These are phyloP conservation scores for Pythium brachiatum DNA, from an alignment of 352 stramenopile species.

Conservation along the genomic window DNA sequence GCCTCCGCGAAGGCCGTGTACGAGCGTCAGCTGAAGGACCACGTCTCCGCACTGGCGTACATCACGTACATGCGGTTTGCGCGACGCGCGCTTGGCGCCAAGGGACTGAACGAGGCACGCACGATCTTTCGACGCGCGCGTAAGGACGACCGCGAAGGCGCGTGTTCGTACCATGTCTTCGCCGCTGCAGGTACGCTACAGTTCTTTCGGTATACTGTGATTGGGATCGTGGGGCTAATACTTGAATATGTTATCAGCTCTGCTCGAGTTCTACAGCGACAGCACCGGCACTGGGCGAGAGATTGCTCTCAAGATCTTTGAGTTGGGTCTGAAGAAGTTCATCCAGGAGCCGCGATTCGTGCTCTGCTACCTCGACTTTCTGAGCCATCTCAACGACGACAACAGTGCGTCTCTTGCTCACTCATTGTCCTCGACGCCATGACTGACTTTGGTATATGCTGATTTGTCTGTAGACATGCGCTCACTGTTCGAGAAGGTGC, in stretches of 20 bases:
- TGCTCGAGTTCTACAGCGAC: constrained; percentile 87
- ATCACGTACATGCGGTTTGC: constrained; percentile 86
- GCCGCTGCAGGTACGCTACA: constrained; percentile 61
- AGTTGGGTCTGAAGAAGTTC: constrained; percentile 85
- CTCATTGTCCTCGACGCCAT: not conserved
- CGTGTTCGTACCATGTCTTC: constrained; percentile 82
- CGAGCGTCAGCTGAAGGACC: constrained; percentile 73
- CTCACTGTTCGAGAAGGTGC: constrained; percentile 85
- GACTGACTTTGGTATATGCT: not conserved
- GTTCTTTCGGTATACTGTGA: constrained; percentile 10
- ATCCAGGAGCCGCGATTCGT: constrained; percentile 86
- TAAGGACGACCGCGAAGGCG: constrained; percentile 80
- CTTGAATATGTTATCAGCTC: constrained; percentile 30
- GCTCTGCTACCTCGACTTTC: constrained; percentile 83
- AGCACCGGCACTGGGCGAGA: constrained; percentile 79
- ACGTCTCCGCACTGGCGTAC: constrained; percentile 73
- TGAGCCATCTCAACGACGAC: constrained; percentile 85
- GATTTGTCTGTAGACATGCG: constrained; percentile 66
- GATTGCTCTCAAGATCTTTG: constrained; percentile 88
- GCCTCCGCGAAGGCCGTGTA: constrained; percentile 74
- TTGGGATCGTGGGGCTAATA: not conserved
- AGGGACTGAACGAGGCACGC: constrained; percentile 72
- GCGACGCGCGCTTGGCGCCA: constrained; percentile 66
- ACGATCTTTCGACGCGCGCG: constrained; percentile 79
- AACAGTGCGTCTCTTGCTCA: constrained; percentile 60